Conservation (phyloP, 306 rosid species). For the Citrullus colocynthis region DNA sequence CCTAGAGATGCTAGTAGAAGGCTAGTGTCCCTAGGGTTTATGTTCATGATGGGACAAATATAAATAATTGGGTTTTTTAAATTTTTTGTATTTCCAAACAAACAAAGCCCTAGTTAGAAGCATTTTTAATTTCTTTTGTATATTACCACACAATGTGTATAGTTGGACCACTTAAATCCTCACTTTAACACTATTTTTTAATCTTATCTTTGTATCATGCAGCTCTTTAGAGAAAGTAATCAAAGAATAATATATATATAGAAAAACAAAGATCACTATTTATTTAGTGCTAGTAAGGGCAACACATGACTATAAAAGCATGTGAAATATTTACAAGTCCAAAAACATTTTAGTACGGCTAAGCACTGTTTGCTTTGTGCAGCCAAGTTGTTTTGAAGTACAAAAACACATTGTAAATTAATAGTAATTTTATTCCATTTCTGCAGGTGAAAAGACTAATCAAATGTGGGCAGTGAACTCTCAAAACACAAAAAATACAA, state of each 20-base stretch:
- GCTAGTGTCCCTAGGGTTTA: conserved; percentile 5
- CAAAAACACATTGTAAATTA: neutral
- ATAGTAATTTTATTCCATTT: conserved; percentile 5
- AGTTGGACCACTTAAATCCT: conserved; percentile 5
- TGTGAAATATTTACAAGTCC: conserved; percentile 5
- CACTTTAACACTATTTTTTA: neutral
- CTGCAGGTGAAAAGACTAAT: conserved; percentile 13
- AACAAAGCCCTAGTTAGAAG: neutral
- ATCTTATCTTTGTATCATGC: neutral
- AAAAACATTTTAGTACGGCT: neutral
- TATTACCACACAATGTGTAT: neutral
- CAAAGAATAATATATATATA: neutral
- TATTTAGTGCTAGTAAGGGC: neutral
- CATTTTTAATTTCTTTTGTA: neutral
- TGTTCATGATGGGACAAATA: neutral
- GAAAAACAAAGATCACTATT: neutral
- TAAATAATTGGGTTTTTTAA: neutral
- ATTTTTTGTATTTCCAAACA: neutral
- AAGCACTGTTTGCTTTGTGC: conserved; percentile 7
- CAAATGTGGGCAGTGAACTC: conserved; percentile 4
- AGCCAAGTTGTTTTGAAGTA: neutral
- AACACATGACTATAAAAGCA: conserved; percentile 10
- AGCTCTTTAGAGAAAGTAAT: conserved; percentile 5
- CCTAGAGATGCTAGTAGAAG: conserved; percentile 10
- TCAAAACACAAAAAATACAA: neutral